Percentiles rank a stretch among this genome's conserved stretches.
phyloP scores from a whole-genome alignment of 179 eudicot species.

The Actinidia arguta region DNA sequence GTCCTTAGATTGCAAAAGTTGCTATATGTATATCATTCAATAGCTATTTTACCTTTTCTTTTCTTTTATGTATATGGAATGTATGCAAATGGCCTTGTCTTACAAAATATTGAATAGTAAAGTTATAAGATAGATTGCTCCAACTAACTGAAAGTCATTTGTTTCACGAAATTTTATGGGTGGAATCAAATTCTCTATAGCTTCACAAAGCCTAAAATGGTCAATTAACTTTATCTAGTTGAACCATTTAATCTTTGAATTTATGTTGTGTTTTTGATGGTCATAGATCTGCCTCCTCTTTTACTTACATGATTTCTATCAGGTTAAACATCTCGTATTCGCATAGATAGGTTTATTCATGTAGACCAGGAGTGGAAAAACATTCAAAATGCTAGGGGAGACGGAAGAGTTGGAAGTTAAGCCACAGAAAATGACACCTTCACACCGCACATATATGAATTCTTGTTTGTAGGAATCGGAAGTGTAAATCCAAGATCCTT shows the following conservation, averaged over 20 bases:
- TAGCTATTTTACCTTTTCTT: neutral
- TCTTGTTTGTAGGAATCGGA: slow-evolving; percentile 96
- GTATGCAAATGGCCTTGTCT: too few species aligned
- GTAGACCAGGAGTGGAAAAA: slow-evolving; percentile 99
- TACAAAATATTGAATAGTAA: too few species aligned
- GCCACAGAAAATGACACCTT: too few species aligned
- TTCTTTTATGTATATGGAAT: too few species aligned
- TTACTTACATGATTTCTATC: neutral
- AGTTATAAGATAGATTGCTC: too few species aligned
- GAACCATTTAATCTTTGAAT: neutral
- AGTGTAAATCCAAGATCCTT: slow-evolving; percentile 56
- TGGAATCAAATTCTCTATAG: neutral
- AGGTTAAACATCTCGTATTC: neutral
- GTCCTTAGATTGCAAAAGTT: neutral
- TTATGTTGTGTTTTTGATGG: neutral
- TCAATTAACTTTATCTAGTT: neutral
- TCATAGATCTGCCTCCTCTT: neutral
- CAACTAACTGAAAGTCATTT: neutral
- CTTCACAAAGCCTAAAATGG: neutral
- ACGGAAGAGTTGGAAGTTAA: slow-evolving; percentile 77
- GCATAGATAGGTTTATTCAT: slow-evolving; percentile 17
- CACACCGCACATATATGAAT: slow-evolving; percentile 97
- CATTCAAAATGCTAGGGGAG: slow-evolving; percentile 97
- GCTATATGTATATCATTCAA: neutral
- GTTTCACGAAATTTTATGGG: neutral